Evolutionary conservation across 2,329 filamentous ascomycete species (phyloP).

Genomic region (Pseudopithomyces chartarum): DNA sequence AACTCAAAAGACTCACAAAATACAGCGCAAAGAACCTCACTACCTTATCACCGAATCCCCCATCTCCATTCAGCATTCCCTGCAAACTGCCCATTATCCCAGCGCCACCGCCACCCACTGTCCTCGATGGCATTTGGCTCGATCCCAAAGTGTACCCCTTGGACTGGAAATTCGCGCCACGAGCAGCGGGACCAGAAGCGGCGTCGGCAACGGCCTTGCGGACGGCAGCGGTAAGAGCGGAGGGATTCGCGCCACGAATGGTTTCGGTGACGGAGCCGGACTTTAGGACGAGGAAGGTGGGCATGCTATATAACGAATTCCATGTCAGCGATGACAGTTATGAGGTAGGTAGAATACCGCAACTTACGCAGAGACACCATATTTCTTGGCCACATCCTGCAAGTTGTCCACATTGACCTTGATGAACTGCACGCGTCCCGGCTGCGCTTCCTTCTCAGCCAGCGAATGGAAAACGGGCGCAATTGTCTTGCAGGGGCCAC

Average conservation of each 20-base stretch:
- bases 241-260: slow-evolving; percentile 55
- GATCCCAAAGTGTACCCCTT: slow-evolving; percentile 51
- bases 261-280: slow-evolving; percentile 51
- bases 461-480: slow-evolving; percentile 57
- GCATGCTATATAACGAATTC: slow-evolving; percentile 47
- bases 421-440: slow-evolving; percentile 55
- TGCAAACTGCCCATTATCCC: slow-evolving; percentile 29
- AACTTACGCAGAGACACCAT: slow-evolving; percentile 54
- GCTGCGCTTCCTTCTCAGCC: slow-evolving; percentile 55
- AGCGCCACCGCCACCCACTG: slow-evolving; percentile 25
- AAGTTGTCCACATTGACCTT: slow-evolving; percentile 62
- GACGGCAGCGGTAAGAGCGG: slow-evolving; percentile 53
- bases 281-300: slow-evolving; percentile 56
- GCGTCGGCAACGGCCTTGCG: slow-evolving; percentile 50
- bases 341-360: background rate
- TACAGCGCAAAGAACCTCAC: slow-evolving; percentile 55
- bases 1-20: slow-evolving; percentile 51
- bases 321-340: background rate
- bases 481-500: slow-evolving; percentile 59
- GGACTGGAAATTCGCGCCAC: slow-evolving; percentile 44
- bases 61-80: slow-evolving; percentile 33
- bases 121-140: slow-evolving; percentile 27
- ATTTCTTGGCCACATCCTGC: slow-evolving; percentile 54
- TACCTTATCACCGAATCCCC: slow-evolving; percentile 45
- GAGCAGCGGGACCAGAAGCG: slow-evolving; percentile 42